Percentiles rank a stretch among this genome's conserved stretches.
These are phyloP conservation scores for Fomitopsis pulvina DNA, from an alignment of 768 basidiomycete genomes.

Conservation along the genomic window DNA sequence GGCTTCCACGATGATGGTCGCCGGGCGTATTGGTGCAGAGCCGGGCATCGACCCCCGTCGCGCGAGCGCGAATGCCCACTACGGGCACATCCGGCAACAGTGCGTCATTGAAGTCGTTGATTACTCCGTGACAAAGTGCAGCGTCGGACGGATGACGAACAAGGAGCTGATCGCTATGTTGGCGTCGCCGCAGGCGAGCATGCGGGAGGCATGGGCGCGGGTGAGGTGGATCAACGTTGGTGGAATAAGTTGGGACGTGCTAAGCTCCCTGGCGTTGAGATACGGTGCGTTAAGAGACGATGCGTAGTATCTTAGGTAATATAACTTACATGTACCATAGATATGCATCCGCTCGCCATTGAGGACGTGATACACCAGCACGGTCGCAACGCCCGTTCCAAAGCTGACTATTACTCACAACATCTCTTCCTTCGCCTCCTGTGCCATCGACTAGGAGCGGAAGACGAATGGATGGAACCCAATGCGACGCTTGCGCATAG, in stretches of 20 bases:
- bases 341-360: slow-evolving; percentile 60
- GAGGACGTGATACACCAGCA: slow-evolving; percentile 58
- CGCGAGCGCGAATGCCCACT: slow-evolving; percentile 41
- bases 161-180: slow-evolving; percentile 46
- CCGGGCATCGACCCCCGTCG: slow-evolving; percentile 64
- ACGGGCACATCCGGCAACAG: slow-evolving; percentile 45
- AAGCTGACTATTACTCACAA: slow-evolving; percentile 58
- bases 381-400: slow-evolving; percentile 41
- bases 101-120: slow-evolving; percentile 59
- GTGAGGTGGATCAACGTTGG: slow-evolving; percentile 71
- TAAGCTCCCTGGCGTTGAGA: slow-evolving; percentile 53
- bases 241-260: slow-evolving; percentile 60
- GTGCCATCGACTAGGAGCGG: slow-evolving; percentile 43
- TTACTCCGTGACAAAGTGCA: slow-evolving; percentile 47
- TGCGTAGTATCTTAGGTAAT: background rate
- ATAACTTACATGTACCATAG: slow-evolving; percentile 22
- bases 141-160: slow-evolving; percentile 46
- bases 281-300: slow-evolving; percentile 36
- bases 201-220: slow-evolving; percentile 49
- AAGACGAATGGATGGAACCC: slow-evolving; percentile 3
- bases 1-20: slow-evolving; percentile 29
- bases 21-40: slow-evolving; percentile 49
- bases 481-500: background rate
- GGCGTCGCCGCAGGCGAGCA: slow-evolving; percentile 31
- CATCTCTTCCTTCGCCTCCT: slow-evolving; percentile 68